Conservation (phyloP, 345 rosid genomes). For the Eucalyptus regnans region DNA sequence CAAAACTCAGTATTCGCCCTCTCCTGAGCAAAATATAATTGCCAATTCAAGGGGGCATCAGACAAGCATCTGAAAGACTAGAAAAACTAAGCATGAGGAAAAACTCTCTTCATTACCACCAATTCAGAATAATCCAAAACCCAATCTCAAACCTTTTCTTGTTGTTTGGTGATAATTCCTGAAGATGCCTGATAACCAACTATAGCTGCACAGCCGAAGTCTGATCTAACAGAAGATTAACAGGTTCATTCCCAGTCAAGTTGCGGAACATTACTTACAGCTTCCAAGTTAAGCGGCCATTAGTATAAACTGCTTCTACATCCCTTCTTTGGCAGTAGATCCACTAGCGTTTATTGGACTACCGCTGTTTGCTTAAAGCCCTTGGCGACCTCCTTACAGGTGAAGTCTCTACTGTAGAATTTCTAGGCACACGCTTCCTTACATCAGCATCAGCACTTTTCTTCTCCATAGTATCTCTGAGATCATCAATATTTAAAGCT, state of each 20-base stretch:
- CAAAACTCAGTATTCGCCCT: background rate
- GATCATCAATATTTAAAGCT: slow-evolving; percentile 7
- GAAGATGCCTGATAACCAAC: background rate
- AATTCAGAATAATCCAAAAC: background rate
- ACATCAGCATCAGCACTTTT: background rate
- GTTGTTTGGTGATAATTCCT: background rate
- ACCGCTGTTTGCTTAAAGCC: background rate
- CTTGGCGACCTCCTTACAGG: slow-evolving; percentile 7
- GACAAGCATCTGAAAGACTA: background rate
- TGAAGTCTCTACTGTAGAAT: background rate
- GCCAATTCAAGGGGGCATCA: background rate
- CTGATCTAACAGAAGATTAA: background rate
- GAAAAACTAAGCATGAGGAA: background rate
- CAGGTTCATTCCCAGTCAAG: background rate
- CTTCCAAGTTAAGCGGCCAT: background rate
- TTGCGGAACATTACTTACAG: background rate
- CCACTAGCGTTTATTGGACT: background rate
- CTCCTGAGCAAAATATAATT: background rate
- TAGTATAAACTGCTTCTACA: background rate
- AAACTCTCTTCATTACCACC: background rate
- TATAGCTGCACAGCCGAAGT: background rate
- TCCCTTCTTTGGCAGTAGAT: background rate
- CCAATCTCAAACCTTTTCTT: background rate
- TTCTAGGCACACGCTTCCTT: background rate
- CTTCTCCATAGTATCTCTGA: slow-evolving; percentile 1